These are phyloP conservation scores for Obba rivulosa DNA, from an alignment of 768 basidiomycete species.

Conservation along the genomic window DNA sequence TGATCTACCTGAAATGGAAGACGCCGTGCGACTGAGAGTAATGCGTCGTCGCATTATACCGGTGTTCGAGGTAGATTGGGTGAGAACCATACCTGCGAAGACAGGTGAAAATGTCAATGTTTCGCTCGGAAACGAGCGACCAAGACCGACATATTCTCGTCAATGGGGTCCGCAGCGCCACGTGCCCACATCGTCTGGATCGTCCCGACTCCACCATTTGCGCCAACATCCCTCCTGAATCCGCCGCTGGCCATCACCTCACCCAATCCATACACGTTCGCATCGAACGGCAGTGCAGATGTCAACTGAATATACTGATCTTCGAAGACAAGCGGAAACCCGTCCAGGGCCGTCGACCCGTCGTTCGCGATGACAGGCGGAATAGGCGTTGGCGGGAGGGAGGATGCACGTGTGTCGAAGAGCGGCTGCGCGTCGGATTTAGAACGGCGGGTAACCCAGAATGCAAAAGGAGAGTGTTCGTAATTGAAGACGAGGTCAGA, in stretches of 20 bases:
- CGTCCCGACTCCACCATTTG: constrained; percentile 44
- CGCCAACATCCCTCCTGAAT: constrained; percentile 55
- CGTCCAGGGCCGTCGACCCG: constrained; percentile 51
- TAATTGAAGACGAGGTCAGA: constrained; percentile 72
- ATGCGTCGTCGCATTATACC: constrained; percentile 45
- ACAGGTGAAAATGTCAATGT: too few relatives aligned
- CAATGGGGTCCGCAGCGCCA: constrained; percentile 55
- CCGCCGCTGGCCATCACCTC: constrained; percentile 68
- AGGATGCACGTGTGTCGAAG: constrained; percentile 64
- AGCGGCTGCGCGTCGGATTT: constrained; percentile 47
- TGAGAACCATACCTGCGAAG: constrained; percentile 59
- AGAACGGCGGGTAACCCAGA: constrained; percentile 73
- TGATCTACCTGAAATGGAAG: constrained; percentile 66
- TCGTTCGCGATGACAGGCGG: constrained; percentile 47
- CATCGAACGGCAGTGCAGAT: constrained; percentile 55
- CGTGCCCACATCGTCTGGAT: constrained; percentile 66
- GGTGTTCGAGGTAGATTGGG: constrained; percentile 67
- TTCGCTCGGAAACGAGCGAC: too few relatives aligned
- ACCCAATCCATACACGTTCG: constrained; percentile 77
- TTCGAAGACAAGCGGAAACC: constrained; percentile 70
- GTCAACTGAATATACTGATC: constrained; percentile 76
- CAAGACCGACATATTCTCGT: constrained; percentile 68
- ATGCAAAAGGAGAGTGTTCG: constrained; percentile 60
- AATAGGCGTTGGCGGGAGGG: constrained; percentile 56
- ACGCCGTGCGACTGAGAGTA: constrained; percentile 67